phyloP scores from a whole-genome alignment of 2,329 filamentous ascomycete genomes.

The Fusarium pseudoanthophilum region DNA sequence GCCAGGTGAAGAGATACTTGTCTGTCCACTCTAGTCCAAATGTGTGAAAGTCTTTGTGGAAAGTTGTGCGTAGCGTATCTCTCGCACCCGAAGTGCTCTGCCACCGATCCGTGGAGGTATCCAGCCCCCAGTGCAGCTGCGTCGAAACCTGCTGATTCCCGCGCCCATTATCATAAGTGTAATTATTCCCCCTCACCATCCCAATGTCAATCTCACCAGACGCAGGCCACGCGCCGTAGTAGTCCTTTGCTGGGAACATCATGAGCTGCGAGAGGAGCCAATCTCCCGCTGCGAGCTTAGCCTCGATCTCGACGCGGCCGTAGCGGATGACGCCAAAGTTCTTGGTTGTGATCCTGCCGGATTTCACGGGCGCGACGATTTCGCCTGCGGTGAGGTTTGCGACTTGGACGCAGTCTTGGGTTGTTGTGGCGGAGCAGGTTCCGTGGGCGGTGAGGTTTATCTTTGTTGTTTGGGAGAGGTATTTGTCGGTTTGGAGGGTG shows the following conservation, averaged over 20 bases:
- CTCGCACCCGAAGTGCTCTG: neutral
- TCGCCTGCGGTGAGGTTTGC: neutral
- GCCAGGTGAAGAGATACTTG: neutral
- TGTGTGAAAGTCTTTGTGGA: conserved; percentile 53
- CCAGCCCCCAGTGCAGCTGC: neutral
- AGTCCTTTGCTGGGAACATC: neutral
- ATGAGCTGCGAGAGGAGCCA: neutral
- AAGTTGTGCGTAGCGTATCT: neutral
- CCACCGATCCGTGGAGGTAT: neutral
- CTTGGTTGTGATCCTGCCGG: neutral
- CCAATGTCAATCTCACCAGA: conserved; percentile 65
- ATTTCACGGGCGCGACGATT: neutral
- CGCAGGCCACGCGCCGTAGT: conserved; percentile 61
- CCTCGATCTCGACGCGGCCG: neutral
- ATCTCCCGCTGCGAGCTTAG: neutral
- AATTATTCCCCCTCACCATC: conserved; percentile 60
- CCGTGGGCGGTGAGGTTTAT: neutral
- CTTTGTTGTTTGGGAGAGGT: neutral
- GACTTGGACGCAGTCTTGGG: neutral
- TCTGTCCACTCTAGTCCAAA: conserved; percentile 57
- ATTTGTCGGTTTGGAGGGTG: neutral
- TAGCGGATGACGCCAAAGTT: neutral
- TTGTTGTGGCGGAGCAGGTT: neutral
- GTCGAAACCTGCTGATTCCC: neutral
- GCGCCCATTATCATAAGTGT: neutral